These are phyloP conservation scores for Aspergillus thermomutatus DNA, from an alignment of 2,329 filamentous ascomycete species.

Conservation along the genomic window DNA sequence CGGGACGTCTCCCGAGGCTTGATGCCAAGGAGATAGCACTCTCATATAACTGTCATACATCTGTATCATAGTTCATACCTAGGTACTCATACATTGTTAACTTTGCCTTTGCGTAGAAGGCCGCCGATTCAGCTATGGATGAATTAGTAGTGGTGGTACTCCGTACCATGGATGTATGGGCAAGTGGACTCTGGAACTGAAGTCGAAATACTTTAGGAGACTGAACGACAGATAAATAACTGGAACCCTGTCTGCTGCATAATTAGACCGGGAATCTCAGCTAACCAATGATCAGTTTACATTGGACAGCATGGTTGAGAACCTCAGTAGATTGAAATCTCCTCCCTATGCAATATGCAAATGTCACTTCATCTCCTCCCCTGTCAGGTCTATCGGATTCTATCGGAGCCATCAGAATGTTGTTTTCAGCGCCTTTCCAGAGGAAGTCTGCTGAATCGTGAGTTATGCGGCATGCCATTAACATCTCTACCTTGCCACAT, in stretches of 20 bases:
- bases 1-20: not conserved
- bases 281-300: not conserved
- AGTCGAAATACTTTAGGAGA: not conserved
- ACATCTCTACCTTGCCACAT: not conserved
- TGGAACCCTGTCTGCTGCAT: not conserved
- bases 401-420: not conserved
- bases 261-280: not conserved
- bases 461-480: not conserved
- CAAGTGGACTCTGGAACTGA: no score
- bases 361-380: not conserved
- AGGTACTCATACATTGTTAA: not conserved
- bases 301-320: not conserved
- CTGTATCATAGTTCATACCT: not conserved
- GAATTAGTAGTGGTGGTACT: no score
- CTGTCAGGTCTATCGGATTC: not conserved
- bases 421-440: not conserved
- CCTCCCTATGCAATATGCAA: not conserved
- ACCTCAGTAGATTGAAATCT: not conserved
- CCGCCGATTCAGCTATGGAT: not conserved
- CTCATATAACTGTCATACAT: no score
- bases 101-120: not conserved
- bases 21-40: not conserved
- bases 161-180: not conserved
- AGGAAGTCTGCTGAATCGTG: not conserved
- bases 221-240: not conserved